Base-by-base conservation (phyloP, 164 flowering plant species). In the Nymphaea colorata region DNA sequence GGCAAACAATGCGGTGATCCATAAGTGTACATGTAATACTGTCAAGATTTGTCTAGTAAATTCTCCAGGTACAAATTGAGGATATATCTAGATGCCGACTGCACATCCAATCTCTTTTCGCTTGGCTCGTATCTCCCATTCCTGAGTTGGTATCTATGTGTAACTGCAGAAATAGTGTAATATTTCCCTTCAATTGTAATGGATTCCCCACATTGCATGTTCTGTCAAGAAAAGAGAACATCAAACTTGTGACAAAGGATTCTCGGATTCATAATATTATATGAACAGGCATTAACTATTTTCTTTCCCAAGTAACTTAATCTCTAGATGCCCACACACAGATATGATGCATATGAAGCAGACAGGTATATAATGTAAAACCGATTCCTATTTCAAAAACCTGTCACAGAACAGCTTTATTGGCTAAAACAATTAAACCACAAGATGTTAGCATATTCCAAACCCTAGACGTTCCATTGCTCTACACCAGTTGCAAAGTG, bases 61-160 rank as follows among this genome's bases (percentile, higher is more conserved):
- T 81, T 88, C 75, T 91, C 91, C 18, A 91, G 74, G 75, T 86
- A 89, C 73, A 91, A 74, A 72, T 93, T 91, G 71, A 93, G 67
- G 41, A 93, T 84, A 82, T 89, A 88, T 82, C 98, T 87, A 61
- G 95, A 96, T 42, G 91, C 79, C 0, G 97, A 89, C 64, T 85
- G 79, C 62, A 94, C 96, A 76, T 94, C 95, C 59, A 94, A 97
- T 76, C 93, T 77, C 82, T 87, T 87, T 78, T 91, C 96, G 42
- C 91, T 81, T 5, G 97, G 95, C 74, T 89, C 93, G 59, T 88
- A 94, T 75, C 82, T 89, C 43, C 97, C 97, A 74, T 87, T 89
- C 62, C 96, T 82, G 44, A 93, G 97, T 79, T 88, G 89, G 79
- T 91, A 91, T 2, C 96, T 86, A 63, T 89, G 91, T 66, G 91